Evolutionary conservation across 192 early-diverging fungal species (phyloP), one percentile per base, ranked within the genome.

Genomic region (Bifiguratus adelaidae): DNA sequence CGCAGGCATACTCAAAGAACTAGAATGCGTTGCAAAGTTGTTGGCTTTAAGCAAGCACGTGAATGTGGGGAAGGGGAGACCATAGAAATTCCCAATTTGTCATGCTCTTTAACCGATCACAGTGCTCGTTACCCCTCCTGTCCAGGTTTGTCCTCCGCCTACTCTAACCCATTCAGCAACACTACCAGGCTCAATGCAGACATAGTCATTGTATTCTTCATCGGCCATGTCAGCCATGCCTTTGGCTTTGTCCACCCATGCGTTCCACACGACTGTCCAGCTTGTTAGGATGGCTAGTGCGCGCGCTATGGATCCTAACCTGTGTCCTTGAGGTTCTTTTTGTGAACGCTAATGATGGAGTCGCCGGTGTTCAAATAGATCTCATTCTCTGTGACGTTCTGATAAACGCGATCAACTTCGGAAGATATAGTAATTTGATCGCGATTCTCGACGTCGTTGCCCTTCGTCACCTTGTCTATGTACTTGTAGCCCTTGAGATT

Each of bases 201-300:
- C 67, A 88, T 92, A 92, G 16, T 81, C 51, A 47, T 77, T 67
- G 56, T 84, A 94, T 53, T 92, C 91, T 21, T 80, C 81, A 61
- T 94, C 76, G 15, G 65, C 89, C 69, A 95, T 90, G 61, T 98
- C 95, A 8, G 70, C 75, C 85, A 98, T 86, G n/a, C 65, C 80
- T 30, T 71, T 60, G 8, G 95, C 83, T 67, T 90, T 93, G 27
- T 87, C 88, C 12, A 72, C 71, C 95, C 95, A 98, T 5, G 91
- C 91, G 52, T 98, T 98, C 95, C 95, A 98, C 23, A 95, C 82
- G 28, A 95, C 87, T 53, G 61, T 48, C n/a, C n/a, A n/a, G n/a
- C n/a, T n/a, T n/a, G 40, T 30, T 25, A 54, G 13, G 37, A 48
- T 53, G 15, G 30, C 7, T 36, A 20, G 11, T 12, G 0, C 19